Evolutionary conservation across 1,284 basidiomycete species (phyloP), one percentile per base, ranked within the genome.

Genomic region (Cronartium ribicola): DNA sequence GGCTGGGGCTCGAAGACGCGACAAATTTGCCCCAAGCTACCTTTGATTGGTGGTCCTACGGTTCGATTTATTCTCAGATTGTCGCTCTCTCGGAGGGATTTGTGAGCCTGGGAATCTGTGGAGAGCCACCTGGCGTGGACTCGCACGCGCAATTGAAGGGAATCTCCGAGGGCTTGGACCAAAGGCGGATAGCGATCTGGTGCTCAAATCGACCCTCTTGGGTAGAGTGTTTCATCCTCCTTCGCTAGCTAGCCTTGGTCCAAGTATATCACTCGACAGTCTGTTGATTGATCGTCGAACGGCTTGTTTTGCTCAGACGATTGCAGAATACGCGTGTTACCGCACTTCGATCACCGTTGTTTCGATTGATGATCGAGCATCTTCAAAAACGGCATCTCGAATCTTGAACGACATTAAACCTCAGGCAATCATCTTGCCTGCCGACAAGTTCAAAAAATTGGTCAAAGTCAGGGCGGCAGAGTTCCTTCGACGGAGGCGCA

Each of bases 251-350:
- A 41, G 13, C 48, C 14, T 70, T 69, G 36, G 6, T 63, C 14
- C 6, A 20, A 29, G 29, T 29, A 29, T 29, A 29, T 1, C 29
- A 29, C 29, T 6, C 8, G 29, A 11, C 29, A 2, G 8, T 68
- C 48, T 51, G 6, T 40, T 67, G 36, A 40, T 61, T 43, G 39
- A 36, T 51, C 43, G 8, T 57, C 17, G 40, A 40, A n/a, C 43
- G 22, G 5, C 11, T 51, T 57, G n/a, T n/a, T 40, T 17, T 68
- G 6, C 5, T 22, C 40, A 72, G 70, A 66, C 63, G 1, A 66
- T 72, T 66, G 57, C 63, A 5, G 70, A 72, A 39, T 72, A 72
- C 59, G 70, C 70, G 44, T 61, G 60, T 40, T 72, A 72, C 66
- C 62, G 70, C 2, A 59, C 22, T 43, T 72, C 70, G 29, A 65